A percentile compares a stretch with the other conserved stretches of the same genome.
Evolutionary conservation across 345 rosid genomes (phyloP).

Genomic region (Salix arbutifolia): DNA sequence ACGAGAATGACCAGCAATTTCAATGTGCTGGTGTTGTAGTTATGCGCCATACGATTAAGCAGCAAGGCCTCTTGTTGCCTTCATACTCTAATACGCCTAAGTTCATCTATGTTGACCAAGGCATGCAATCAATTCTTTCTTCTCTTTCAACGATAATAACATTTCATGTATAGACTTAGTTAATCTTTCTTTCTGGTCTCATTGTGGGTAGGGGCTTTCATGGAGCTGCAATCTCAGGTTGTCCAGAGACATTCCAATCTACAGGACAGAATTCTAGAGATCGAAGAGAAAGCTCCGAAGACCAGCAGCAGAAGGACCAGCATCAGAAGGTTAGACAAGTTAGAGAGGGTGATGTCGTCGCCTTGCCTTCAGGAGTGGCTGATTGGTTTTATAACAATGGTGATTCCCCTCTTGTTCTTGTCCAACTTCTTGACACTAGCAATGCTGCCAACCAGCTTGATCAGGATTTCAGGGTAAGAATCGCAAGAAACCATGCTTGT

Average conservation of each 20-base stretch:
- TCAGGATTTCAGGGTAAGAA: slow-evolving; percentile 29
- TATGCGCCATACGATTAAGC: slow-evolving; percentile 32
- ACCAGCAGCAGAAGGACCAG: slow-evolving; percentile 31
- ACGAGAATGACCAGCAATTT: slow-evolving; percentile 33
- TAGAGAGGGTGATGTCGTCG: slow-evolving; percentile 39
- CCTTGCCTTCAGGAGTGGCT: slow-evolving; percentile 37
- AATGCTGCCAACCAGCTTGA: slow-evolving; percentile 43
- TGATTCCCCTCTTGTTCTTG: slow-evolving; percentile 28
- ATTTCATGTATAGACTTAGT: background rate
- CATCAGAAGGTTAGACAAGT: slow-evolving; percentile 30
- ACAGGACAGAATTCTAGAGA: background rate
- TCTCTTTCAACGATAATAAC: too few relatives aligned
- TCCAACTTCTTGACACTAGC: slow-evolving; percentile 28
- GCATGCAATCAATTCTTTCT: slow-evolving; percentile 3
- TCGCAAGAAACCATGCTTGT: background rate
- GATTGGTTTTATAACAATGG: slow-evolving; percentile 50
- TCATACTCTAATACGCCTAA: slow-evolving; percentile 32
- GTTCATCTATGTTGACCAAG: slow-evolving; percentile 42
- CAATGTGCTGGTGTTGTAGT: slow-evolving; percentile 41
- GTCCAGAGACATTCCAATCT: slow-evolving; percentile 33
- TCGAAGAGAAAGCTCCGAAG: background rate
- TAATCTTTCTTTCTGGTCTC: background rate
- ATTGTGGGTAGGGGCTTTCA: slow-evolving; percentile 31
- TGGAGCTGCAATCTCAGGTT: slow-evolving; percentile 34
- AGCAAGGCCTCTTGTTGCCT: slow-evolving; percentile 40